Conservation (phyloP, 2,329 filamentous ascomycete genomes). For the Exutisphaerella laricina region DNA sequence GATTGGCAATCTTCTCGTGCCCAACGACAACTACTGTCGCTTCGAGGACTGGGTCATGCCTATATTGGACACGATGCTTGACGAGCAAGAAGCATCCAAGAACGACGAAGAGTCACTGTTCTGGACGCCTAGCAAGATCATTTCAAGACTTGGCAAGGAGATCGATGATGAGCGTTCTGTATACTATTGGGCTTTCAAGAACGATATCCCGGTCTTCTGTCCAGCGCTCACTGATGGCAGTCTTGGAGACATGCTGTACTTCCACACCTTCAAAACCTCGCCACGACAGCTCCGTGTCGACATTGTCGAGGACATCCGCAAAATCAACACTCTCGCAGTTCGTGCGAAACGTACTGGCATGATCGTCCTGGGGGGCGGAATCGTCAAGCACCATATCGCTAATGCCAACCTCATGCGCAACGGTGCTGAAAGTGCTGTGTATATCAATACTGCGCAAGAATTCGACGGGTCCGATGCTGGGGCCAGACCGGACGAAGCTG, state of each 20-base stretch:
- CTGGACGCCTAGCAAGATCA: conserved; percentile 94
- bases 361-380: conserved; percentile 87
- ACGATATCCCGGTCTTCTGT: conserved; percentile 95
- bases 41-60: conserved; percentile 98
- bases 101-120: conserved; percentile 59
- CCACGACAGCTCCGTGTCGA: conserved; percentile 78
- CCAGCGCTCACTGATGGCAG: conserved; percentile 93
- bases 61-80: conserved; percentile 88
- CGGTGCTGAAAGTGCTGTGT: conserved; percentile 92
- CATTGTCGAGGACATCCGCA: conserved; percentile 88
- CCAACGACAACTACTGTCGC: conserved; percentile 93
- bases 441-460: conserved; percentile 95
- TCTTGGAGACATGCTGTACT: conserved; percentile 96
- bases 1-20: conserved; percentile 92
- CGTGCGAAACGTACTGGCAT: conserved; percentile 84
- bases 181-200: conserved; percentile 97
- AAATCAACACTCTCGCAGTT: conserved; percentile 87
- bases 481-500: conserved; percentile 88
- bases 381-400: conserved; percentile 98
- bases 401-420: conserved; percentile 98
- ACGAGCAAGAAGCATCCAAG: conserved; percentile 81
- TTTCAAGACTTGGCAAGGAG: conserved; percentile 82
- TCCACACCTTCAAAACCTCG: conserved; percentile 89
- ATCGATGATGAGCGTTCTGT: conserved; percentile 90
- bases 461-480: conserved; percentile 97